Conservation (phyloP, 495 filamentous ascomycete species). For the Penicillium fimorum region DNA sequence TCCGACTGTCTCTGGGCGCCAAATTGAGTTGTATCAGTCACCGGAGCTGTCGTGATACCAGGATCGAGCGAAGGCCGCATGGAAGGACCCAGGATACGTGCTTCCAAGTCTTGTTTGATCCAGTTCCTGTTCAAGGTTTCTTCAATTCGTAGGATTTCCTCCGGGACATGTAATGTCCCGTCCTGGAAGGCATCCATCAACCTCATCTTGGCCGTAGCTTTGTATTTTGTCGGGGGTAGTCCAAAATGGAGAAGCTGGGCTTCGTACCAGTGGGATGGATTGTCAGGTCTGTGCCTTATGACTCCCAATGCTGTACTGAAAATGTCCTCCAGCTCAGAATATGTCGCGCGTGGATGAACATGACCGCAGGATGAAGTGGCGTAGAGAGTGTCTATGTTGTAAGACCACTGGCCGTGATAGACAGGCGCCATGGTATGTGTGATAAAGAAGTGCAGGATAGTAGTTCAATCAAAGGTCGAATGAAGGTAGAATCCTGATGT, state of each 20-base stretch:
- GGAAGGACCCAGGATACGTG: neutral
- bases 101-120: conserved; percentile 4
- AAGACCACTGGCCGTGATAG: neutral
- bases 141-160: conserved; percentile 44
- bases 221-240: conserved; percentile 49
- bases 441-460: neutral
- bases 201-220: conserved; percentile 55
- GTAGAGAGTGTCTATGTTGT: neutral
- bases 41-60: neutral
- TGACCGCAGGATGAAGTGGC: neutral
- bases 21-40: neutral
- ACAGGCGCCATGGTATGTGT: neutral
- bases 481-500: neutral
- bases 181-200: conserved; percentile 51
- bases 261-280: conserved; percentile 54
- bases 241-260: conserved; percentile 61
- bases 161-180: conserved; percentile 44
- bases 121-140: conserved; percentile 52
- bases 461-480: neutral
- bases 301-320: conserved; percentile 28
- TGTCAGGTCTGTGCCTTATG: conserved; percentile 34
- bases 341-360: conserved; percentile 46
- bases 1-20: neutral
- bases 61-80: neutral
- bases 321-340: conserved; percentile 46